A percentile compares a stretch with the other conserved stretches of the same genome.
Evolutionary conservation across 345 rosid species (phyloP).

Genomic region (Pugionium dolabratum): DNA sequence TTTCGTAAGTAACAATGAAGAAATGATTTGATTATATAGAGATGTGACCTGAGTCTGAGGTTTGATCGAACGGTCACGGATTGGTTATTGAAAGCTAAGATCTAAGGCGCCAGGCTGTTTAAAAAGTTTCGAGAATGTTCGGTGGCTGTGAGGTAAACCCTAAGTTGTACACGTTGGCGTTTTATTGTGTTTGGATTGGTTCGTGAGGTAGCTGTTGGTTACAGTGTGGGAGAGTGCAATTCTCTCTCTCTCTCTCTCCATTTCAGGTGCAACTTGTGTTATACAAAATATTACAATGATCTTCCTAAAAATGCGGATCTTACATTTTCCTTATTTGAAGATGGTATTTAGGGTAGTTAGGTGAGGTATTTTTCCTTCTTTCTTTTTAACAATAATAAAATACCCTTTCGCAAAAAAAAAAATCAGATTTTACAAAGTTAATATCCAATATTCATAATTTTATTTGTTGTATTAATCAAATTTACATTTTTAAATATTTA

Average conservation of each 20-base stretch:
- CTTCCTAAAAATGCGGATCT: neutral
- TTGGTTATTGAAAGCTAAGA: constrained; percentile 18
- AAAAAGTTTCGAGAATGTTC: constrained; percentile 37
- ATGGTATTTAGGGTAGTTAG: neutral
- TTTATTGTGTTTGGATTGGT: neutral
- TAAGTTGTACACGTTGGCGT: constrained; percentile 20
- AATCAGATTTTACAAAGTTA: too few species aligned
- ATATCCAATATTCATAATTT: too few species aligned
- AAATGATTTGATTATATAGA: constrained; percentile 38
- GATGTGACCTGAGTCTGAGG: constrained; percentile 7
- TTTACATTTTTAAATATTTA: too few species aligned
- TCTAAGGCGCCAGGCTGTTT: constrained; percentile 38
- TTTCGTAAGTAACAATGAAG: neutral
- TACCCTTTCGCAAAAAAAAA: too few species aligned
- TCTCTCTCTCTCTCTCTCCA: too few species aligned
- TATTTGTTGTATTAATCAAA: too few species aligned
- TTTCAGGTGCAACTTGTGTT: too few species aligned
- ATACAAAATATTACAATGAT: too few species aligned
- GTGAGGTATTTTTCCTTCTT: too few species aligned
- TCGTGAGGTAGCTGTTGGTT: too few species aligned
- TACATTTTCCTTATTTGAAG: neutral
- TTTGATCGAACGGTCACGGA: constrained; percentile 40
- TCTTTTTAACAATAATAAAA: too few species aligned
- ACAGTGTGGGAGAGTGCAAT: too few species aligned
- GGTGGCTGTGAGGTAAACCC: constrained; percentile 27